phyloP scores from a whole-genome alignment of 257 asterid genomes.

The Nicotiana undulata region DNA sequence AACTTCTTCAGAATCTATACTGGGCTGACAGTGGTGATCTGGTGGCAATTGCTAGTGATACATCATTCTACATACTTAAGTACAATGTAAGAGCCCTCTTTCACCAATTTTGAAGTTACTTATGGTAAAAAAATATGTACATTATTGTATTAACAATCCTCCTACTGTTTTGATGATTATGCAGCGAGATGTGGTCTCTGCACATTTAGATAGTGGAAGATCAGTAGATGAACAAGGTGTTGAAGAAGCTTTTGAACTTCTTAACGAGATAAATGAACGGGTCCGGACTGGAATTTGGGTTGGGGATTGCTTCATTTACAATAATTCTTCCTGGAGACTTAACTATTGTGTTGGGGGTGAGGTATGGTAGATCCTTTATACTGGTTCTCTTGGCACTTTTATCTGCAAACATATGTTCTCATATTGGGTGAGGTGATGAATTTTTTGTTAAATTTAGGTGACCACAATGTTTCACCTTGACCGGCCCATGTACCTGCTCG shows the following conservation, averaged over 20 bases:
- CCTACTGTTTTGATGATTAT: constrained; percentile 11
- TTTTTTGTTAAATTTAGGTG: constrained; percentile 41
- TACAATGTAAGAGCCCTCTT: constrained; percentile 40
- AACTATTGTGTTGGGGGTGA: constrained; percentile 99
- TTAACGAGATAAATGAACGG: constrained; percentile 89
- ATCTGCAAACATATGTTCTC: constrained; percentile 1
- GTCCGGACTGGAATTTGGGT: constrained; percentile 98
- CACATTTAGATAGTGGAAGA: constrained; percentile 83
- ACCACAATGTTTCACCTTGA: constrained; percentile 98
- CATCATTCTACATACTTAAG: constrained; percentile 76
- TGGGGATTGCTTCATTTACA: constrained; percentile 98
- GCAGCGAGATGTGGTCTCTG: constrained; percentile 95
- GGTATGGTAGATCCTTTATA: constrained; percentile 31
- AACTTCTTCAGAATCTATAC: constrained; percentile 67
- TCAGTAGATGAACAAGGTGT: constrained; percentile 89
- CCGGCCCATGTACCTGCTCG: constrained; percentile 96
- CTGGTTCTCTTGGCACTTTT: background rate
- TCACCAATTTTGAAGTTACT: background rate
- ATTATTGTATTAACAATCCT: constrained; percentile 9
- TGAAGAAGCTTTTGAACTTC: constrained; percentile 97
- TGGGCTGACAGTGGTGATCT: constrained; percentile 94
- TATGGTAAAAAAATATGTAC: background rate
- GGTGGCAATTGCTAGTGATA: constrained; percentile 78
- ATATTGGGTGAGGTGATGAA: background rate
- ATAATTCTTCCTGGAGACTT: constrained; percentile 93